Base-by-base conservation (phyloP, 2,329 filamentous ascomycete species). In the Sporothrix humicola region DNA sequence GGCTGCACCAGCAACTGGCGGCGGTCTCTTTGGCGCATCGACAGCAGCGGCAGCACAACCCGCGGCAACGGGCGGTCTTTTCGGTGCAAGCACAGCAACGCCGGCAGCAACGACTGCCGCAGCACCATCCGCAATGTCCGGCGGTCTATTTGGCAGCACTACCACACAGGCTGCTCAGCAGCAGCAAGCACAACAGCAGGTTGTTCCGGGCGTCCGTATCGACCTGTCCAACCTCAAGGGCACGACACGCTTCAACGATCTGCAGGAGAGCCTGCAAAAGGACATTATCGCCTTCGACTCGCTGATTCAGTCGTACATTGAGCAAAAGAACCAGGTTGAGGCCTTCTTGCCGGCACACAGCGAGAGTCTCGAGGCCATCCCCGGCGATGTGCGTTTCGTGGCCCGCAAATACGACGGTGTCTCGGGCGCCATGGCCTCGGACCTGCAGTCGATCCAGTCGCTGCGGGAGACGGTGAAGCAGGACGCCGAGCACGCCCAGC, bases 231-330 rank as follows among this genome's bases (percentile, higher is more conserved):
- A 93, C 79, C 85, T 98, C 74, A 90, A 94, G 71, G 92, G 92
- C 17, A 97, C 95, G 0, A 97, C 94, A 3, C 93, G 96, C 75
- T 98, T 96, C 84, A 93, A 94, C 80, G 95, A 97, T 81, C 90
- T 97, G 42, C 90, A 93, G 74, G 92, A 95, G 77, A 90, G 93
- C 44, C 85, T 97, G 17, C 94, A 97, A 79, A 89, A 90, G 75
- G 85, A 93, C 77, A 92, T 99, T 75, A 89, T 93, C 75, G 83
- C 86, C 10, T 89, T 97, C 76, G 95, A 99, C 82, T 88, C 89
- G 73, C 89, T 91, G 76, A 95, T 99, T 77, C 89, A 93, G 78
- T 87, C 88, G 72, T 94, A 96, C 80, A 94, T 97, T 79, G 87
- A 88, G 74, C 91, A 92, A 81, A 91, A 93, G 79, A 89, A 92